Evolutionary conservation across 23 red algal species (phyloP).

Genomic region (Agarophyton chilense): DNA sequence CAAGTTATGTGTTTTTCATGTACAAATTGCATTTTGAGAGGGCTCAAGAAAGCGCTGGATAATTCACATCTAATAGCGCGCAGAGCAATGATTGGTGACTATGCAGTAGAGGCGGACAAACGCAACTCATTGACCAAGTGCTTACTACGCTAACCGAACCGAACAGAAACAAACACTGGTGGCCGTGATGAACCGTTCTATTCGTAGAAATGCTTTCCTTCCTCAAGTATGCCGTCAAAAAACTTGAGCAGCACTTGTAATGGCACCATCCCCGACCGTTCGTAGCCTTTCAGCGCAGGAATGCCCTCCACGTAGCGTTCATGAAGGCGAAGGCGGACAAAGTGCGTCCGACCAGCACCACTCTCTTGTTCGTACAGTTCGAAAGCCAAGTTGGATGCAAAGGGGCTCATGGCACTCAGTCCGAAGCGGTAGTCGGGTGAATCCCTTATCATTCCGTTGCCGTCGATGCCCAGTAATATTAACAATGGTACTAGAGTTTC

Average conservation of each 20-base stretch:
- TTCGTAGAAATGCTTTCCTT: conserved; percentile 47
- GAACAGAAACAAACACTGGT: not conserved
- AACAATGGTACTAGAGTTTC: conserved; percentile 77
- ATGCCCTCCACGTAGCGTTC: conserved; percentile 75
- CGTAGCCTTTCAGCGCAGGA: conserved; percentile 43
- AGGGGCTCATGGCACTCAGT: conserved; percentile 61
- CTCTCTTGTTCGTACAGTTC: conserved; percentile 62
- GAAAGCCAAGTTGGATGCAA: conserved; percentile 68
- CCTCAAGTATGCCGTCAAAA: conserved; percentile 54
- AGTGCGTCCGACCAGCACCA: conserved; percentile 2
- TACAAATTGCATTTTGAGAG: not conserved
- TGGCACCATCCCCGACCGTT: conserved; percentile 26
- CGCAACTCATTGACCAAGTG: not conserved
- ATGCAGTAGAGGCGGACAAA: not conserved
- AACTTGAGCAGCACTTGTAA: conserved; percentile 49
- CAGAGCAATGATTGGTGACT: not conserved
- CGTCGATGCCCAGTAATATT: conserved; percentile 65
- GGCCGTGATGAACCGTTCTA: not conserved
- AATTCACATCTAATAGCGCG: not conserved
- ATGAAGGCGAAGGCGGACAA: conserved; percentile 75
- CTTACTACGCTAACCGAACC: not conserved
- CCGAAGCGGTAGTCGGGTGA: conserved; percentile 14
- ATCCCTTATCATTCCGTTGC: conserved; percentile 22
- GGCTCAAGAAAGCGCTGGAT: not conserved
- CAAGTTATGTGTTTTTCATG: conserved; percentile 2